A percentile compares a stretch with the other conserved stretches of the same genome.
Evolutionary conservation across 2,329 filamentous ascomycete species (phyloP).

Genomic region (Cladosporium austrohemisphaericum): DNA sequence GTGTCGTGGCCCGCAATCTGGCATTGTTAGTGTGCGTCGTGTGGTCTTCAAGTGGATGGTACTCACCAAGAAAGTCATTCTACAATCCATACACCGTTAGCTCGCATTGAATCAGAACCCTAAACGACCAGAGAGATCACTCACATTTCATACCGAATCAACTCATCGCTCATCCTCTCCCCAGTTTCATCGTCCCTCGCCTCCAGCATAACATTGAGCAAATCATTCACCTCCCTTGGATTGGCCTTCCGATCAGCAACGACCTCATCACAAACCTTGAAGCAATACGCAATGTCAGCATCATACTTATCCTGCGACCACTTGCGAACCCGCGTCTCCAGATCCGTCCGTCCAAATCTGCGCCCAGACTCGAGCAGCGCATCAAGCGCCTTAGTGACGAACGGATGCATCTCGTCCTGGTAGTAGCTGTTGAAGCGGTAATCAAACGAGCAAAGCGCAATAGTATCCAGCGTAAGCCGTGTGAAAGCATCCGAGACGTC

Average conservation of each 20-base stretch:
- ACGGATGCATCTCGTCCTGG: conserved; percentile 62
- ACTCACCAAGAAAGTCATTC: conserved; percentile 58
- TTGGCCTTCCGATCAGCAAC: conserved; percentile 15
- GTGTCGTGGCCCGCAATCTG: conserved; percentile 30
- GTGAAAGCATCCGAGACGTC: conserved; percentile 64
- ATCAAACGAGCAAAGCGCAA: conserved; percentile 65
- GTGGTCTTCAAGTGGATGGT: not conserved
- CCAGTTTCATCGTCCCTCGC: conserved; percentile 61
- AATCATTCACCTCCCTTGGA: conserved; percentile 41
- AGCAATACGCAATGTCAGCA: conserved; percentile 15
- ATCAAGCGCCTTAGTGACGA: conserved; percentile 43
- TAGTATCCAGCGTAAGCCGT: conserved; percentile 64
- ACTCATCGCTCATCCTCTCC: conserved; percentile 53
- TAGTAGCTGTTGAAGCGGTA: conserved; percentile 75
- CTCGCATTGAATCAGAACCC: not conserved
- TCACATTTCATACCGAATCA: conserved; percentile 62
- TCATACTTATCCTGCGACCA: conserved; percentile 9
- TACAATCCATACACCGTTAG: not conserved
- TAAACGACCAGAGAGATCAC: not conserved
- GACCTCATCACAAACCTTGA: conserved; percentile 16
- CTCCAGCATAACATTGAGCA: conserved; percentile 59
- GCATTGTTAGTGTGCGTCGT: too few relatives aligned
- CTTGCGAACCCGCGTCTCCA: conserved; percentile 1
- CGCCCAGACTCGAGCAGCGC: conserved; percentile 1
- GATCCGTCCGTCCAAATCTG: not conserved